Conservation (phyloP, 768 basidiomycete species). For the Lactarius hatsudake region DNA sequence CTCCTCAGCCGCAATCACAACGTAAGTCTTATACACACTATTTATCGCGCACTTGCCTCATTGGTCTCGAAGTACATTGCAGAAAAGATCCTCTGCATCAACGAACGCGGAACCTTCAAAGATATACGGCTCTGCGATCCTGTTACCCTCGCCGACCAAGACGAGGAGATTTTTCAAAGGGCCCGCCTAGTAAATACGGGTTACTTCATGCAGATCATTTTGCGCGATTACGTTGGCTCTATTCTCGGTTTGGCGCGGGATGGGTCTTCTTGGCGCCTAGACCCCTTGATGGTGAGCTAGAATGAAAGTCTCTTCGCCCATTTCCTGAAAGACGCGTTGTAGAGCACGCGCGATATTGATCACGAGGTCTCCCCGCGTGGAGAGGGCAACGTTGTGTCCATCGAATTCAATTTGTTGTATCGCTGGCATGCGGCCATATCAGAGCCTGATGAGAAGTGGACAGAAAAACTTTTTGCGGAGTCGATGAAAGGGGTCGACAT, state of each 20-base stretch:
- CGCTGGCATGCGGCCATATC: constrained; percentile 32
- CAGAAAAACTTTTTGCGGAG: constrained; percentile 9
- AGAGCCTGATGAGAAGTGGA: constrained; percentile 13
- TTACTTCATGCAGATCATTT: constrained; percentile 66
- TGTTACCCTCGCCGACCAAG: constrained; percentile 43
- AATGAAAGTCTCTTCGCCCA: neutral
- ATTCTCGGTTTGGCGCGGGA: constrained; percentile 71
- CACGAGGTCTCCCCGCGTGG: constrained; percentile 61
- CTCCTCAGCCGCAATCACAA: constrained; percentile 74
- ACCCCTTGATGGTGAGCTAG: constrained; percentile 55
- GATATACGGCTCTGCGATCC: constrained; percentile 27
- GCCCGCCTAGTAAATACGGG: constrained; percentile 72
- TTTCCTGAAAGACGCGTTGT: constrained; percentile 1
- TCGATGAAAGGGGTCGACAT: constrained; percentile 1
- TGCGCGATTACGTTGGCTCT: constrained; percentile 70
- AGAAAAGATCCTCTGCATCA: constrained; percentile 61
- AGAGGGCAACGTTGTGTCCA: constrained; percentile 69
- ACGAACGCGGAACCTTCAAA: constrained; percentile 54
- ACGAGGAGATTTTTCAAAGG: constrained; percentile 75
- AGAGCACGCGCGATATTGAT: constrained; percentile 50
- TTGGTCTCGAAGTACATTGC: constrained; percentile 56
- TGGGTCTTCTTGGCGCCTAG: constrained; percentile 60
- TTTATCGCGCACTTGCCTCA: neutral
- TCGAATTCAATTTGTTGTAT: constrained; percentile 67
- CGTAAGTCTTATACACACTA: constrained; percentile 37